Conservation (phyloP, 192 early-diverging fungal genomes). For the Backusella parvicylindrica region DNA sequence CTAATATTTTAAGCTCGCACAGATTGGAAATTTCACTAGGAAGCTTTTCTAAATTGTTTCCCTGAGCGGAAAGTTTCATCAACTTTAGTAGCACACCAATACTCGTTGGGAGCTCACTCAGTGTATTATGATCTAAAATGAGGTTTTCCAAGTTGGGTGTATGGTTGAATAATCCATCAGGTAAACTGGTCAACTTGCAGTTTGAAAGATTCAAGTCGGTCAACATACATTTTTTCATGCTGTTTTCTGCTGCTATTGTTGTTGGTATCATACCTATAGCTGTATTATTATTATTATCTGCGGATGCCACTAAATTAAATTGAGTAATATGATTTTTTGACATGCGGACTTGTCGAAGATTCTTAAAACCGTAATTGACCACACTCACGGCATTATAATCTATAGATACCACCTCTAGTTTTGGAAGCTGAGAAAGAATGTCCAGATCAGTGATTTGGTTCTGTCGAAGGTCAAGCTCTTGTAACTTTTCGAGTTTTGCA, state of each 20-base stretch:
- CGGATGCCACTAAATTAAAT: conserved; percentile 50
- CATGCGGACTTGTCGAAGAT: conserved; percentile 53
- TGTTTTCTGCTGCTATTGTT: not conserved
- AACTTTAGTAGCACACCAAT: conserved; percentile 56
- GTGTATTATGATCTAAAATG: conserved; percentile 65
- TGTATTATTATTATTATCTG: conserved; percentile 1
- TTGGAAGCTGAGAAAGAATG: conserved; percentile 48
- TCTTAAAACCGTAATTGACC: conserved; percentile 53
- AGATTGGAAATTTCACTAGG: conserved; percentile 67
- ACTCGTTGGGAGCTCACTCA: conserved; percentile 60
- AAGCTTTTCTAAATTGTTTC: conserved; percentile 64
- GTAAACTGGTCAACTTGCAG: conserved; percentile 66
- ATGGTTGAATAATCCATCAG: conserved; percentile 54
- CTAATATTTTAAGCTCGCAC: conserved; percentile 55
- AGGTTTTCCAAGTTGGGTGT: conserved; percentile 54
- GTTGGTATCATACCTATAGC: not conserved
- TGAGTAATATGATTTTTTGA: conserved; percentile 71
- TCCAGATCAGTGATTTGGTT: conserved; percentile 72
- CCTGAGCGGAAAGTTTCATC: conserved; percentile 53
- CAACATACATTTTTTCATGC: conserved; percentile 13
- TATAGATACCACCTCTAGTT: conserved; percentile 59
- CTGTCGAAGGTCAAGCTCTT: conserved; percentile 77
- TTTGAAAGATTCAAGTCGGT: conserved; percentile 54
- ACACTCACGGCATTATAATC: conserved; percentile 71
- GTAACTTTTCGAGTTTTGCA: conserved; percentile 52